Evolutionary conservation across 1,284 basidiomycete species (phyloP), one percentile per base, ranked within the genome.

Genomic region (Boletus holoroseus): DNA sequence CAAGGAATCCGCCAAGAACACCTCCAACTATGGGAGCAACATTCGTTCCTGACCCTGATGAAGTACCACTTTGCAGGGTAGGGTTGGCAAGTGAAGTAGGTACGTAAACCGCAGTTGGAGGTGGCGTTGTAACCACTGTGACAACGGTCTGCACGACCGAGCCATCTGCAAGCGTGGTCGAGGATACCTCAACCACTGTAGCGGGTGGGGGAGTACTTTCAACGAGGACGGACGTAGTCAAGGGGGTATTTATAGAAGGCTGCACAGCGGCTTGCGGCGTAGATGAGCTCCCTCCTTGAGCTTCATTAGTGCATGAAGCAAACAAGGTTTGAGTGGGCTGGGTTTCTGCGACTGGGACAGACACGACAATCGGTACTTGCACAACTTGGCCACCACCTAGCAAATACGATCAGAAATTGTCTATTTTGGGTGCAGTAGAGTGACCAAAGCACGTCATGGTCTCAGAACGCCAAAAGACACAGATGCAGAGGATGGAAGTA

Each of bases 21-120:
- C 79, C 79, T 38, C 79, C 79, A 15, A 78, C 64, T 53, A 82
- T 79, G 4, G 78, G 69, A 1, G 67, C 75, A 12, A 75, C 54
- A 51, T 72, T 66, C 13, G 62, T 61, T 3, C 69, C 58, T 31
- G 62, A 54, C 32, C 49, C 55, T 22, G 38, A 55, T 1, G 62
- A 50, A 7, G 16, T 13, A 38, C 39, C n/a, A 24, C 54, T 62
- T 37, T 65, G 56, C 30, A 60, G 51, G 49, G 52, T 58, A 28
- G 58, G 58, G 39, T 26, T 49, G 28, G 57, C 32, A 18, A 62
- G 6, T n/a, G 60, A 56, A n/a, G 65, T 62, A 13, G 66, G 48
- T 18, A 64, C 57, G 43, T 62, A 63, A 42, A 68, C 49, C 37
- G 54, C 48, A 37, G 60, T 61, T n/a, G 56, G 54, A 0, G 68